These are phyloP conservation scores for Russula dissimulans DNA, from an alignment of 768 basidiomycete genomes.

Conservation along the genomic window DNA sequence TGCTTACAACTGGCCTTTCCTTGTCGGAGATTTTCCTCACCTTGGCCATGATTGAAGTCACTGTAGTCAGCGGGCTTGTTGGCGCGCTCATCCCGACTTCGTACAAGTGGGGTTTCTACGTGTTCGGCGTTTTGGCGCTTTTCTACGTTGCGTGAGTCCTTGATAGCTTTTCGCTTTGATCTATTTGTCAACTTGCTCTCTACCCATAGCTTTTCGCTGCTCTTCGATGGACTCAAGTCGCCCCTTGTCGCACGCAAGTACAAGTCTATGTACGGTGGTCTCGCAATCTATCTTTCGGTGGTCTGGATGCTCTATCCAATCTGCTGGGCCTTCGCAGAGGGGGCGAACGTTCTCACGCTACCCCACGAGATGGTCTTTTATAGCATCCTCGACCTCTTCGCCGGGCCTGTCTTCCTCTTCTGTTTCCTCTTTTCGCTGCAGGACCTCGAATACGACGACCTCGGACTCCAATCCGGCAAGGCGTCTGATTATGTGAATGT, in stretches of 20 bases:
- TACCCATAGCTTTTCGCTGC: neutral
- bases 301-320: constrained; percentile 50
- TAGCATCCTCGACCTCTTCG: constrained; percentile 38
- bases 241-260: neutral
- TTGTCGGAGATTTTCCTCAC: constrained; percentile 39
- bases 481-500: constrained; percentile 1
- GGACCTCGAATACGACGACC: constrained; percentile 24
- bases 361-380: constrained; percentile 49
- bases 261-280: neutral
- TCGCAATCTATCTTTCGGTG: constrained; percentile 28
- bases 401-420: constrained; percentile 33
- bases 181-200: neutral
- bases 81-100: constrained; percentile 41
- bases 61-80: constrained; percentile 38
- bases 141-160: constrained; percentile 40
- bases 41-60: constrained; percentile 38
- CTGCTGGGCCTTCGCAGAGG: constrained; percentile 49
- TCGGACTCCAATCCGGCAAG: constrained; percentile 27
- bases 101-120: constrained; percentile 49
- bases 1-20: constrained; percentile 39
- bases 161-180: constrained; percentile 10
- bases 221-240: neutral
- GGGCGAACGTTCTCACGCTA: constrained; percentile 40
- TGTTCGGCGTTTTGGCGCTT: constrained; percentile 37
- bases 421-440: constrained; percentile 21